Base-by-base conservation (phyloP, 2,329 filamentous ascomycete species). In the Polychaeton citri region DNA sequence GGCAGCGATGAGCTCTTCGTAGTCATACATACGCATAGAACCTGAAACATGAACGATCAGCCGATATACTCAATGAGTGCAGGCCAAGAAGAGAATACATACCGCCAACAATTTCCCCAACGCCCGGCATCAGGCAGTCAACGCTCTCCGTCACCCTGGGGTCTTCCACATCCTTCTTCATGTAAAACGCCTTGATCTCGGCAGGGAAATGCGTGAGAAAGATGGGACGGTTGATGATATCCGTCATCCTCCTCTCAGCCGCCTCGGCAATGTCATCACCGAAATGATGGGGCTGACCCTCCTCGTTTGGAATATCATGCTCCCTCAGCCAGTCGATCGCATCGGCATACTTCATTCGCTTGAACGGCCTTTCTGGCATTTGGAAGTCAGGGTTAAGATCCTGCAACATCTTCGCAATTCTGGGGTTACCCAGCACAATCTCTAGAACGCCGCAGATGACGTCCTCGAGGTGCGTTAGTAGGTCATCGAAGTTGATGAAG, bases 141-240 rank as follows among this genome's bases (percentile, higher is more conserved):
- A 96, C 88, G 43, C 77, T 85, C 69, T 98, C 88, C 0, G 90
- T 98, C 19, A 95, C 85, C 18, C 87, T 74, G 19, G 63, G 65
- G 55, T 98, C 90, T 19, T 72, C 63, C 30, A 71, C 68, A 50
- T 88, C 90, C 63, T 81, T 87, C 64, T 87, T 80, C 90, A 98
- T 98, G 72, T 98, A 98, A 62, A 98, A 98, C 1, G 90, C 82
- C 71, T 98, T 98, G 71, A 98, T 94, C 65, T 88, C 85, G 40
- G 79, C 79, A 15, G 90, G 90, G 75, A 98, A 98, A 64, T 96
- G 88, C 2, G 88, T 96, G 30, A 96, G 72, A 68, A 96, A 84
- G 61, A 98, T 94, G 43, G 90, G 90, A 37, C 76, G 69, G 76
- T 92, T 90, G 69, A 98, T 93, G 49, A 80, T 81, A 59, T 98